Base-by-base conservation (phyloP, 441 rosid genomes). In the Eruca vesicaria region DNA sequence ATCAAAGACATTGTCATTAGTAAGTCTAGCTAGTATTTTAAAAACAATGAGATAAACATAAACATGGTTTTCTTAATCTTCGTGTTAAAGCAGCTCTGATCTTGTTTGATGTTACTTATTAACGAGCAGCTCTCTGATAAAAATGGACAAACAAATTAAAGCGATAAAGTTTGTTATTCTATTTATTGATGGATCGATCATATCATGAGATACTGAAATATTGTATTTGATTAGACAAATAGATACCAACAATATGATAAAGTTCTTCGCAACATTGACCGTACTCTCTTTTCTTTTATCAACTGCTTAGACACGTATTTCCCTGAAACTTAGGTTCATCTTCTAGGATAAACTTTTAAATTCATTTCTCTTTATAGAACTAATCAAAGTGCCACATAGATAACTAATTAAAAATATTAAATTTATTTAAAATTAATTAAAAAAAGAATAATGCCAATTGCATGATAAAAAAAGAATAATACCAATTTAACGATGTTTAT, bases 121-220 rank as follows among this genome's bases (percentile, higher is more conserved):
- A 26, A 26, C 28, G 65, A 9, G 15, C 55, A 35, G 14, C n/a
- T 41, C 9, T 29, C 38, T 7, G 6, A 58, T 20, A 50, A 63
- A 61, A 31, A 11, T 19, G 10, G 1, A 32, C 6, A 19, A 35
- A 26, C 43, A 16, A 55, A 18, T 7, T 16, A 36, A 36, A 38
- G 16, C 21, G 1, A 21, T 20, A 43, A 65, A 14, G 23, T 18
- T 63, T 14, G 12, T 2, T 45, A 66, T 74, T 74, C 61, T 66
- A 5, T 45, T 14, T 74, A 35, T 26, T 61, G 63, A 35, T 43
- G 23, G 9, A 60, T 68, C 63, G 9, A 60, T 68, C 63, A 68
- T 52, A 75, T 60, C 56, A 68, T 61, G 57, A 68, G 57, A 52
- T 12, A 28, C 10, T 61, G 63, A 60, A 50, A 35, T 26, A 32